Conservation (phyloP, 108 stramenopile genomes). For the Skeletonema marinoi region DNA sequence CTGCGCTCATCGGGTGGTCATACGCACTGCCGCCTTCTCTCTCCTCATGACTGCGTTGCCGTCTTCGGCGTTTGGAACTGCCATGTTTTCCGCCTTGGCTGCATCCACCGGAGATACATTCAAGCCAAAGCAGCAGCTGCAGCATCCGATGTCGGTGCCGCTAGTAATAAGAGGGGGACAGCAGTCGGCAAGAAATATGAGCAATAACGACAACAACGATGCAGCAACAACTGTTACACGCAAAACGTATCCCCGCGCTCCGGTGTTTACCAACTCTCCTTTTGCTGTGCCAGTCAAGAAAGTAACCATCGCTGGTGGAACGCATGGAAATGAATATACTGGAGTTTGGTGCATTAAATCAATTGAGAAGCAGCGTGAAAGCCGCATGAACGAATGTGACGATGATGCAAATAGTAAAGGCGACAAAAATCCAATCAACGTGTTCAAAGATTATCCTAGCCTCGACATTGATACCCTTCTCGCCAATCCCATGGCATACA, state of each 20-base stretch:
- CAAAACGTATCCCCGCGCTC: slow-evolving; percentile 10
- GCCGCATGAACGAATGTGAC: neutral
- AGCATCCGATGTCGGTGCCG: neutral
- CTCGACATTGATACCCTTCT: slow-evolving; percentile 58
- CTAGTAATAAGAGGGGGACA: neutral
- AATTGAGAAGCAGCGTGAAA: slow-evolving; percentile 33
- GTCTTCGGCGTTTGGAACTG: neutral
- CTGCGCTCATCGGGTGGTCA: slow-evolving; percentile 4
- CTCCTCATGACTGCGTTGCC: slow-evolving; percentile 13
- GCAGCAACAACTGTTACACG: too few relatives aligned
- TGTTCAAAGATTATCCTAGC: slow-evolving; percentile 42
- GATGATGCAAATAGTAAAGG: neutral
- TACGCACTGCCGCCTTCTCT: slow-evolving; percentile 18
- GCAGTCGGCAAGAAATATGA: neutral
- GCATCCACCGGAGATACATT: slow-evolving; percentile 4
- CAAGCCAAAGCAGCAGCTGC: neutral
- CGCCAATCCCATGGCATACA: slow-evolving; percentile 76
- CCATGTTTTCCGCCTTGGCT: slow-evolving; percentile 24
- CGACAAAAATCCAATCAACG: neutral
- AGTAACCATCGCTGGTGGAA: slow-evolving; percentile 83
- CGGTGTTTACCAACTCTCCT: slow-evolving; percentile 11
- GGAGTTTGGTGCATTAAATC: slow-evolving; percentile 80
- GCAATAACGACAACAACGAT: neutral
- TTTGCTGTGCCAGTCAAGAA: slow-evolving; percentile 25
- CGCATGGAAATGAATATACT: slow-evolving; percentile 92